Evolutionary conservation across 208 protist genomes (phyloP).

Genomic region (Trypanosoma brucei): DNA sequence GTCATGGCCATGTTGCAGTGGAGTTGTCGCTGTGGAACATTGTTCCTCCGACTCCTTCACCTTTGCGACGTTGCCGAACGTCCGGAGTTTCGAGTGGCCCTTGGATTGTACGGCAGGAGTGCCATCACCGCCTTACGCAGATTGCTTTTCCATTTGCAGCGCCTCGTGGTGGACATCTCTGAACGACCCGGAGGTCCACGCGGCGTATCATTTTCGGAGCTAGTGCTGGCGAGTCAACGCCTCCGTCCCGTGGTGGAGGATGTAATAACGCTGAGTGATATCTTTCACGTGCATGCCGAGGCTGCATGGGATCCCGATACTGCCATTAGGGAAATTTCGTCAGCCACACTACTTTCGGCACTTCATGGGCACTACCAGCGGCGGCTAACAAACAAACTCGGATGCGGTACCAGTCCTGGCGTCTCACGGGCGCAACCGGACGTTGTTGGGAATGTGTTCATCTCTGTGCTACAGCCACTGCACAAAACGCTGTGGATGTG

Average conservation of each 20-base stretch:
- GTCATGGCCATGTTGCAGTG: constrained; percentile 49
- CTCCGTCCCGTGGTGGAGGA: constrained; percentile 35
- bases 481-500: constrained; percentile 58
- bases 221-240: constrained; percentile 45
- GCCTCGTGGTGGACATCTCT: constrained; percentile 43
- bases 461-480: constrained; percentile 45
- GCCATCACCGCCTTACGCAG: constrained; percentile 50
- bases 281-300: constrained; percentile 37
- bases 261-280: constrained; percentile 43
- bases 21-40: constrained; percentile 66
- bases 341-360: constrained; percentile 54
- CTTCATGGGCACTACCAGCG: constrained; percentile 39
- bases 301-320: constrained; percentile 21
- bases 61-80: constrained; percentile 46
- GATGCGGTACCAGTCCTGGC: background rate
- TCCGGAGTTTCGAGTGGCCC: constrained; percentile 28
- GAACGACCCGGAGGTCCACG: constrained; percentile 42
- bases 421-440: constrained; percentile 17
- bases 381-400: constrained; percentile 31
- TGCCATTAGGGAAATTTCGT: constrained; percentile 35
- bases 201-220: constrained; percentile 40
- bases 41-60: constrained; percentile 51
- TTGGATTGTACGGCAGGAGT: constrained; percentile 76
- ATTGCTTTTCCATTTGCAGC: constrained; percentile 34
- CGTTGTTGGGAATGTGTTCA: constrained; percentile 48